A percentile compares a stretch with the other conserved stretches of the same genome.
These are phyloP conservation scores for Ampelocalamus luodianensis DNA, from an alignment of 176 grass and related monocot species.

Conservation along the genomic window DNA sequence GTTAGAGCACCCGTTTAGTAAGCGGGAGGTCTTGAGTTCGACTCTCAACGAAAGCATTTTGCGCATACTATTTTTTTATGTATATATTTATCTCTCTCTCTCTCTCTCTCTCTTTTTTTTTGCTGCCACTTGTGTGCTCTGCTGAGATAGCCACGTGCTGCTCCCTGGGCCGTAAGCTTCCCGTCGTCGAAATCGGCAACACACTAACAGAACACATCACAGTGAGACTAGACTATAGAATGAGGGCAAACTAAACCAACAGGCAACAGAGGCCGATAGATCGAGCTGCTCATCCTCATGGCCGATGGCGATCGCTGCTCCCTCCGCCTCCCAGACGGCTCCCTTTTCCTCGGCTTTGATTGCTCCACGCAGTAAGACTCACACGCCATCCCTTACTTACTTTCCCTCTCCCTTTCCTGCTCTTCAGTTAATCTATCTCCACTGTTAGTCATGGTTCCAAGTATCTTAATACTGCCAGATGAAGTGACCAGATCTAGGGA, in stretches of 20 bases:
- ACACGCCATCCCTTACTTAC: not conserved
- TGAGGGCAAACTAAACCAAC: too few relatives aligned
- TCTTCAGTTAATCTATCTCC: too few relatives aligned
- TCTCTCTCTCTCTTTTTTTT: not conserved
- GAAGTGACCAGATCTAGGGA: too few relatives aligned
- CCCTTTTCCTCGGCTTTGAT: conserved; percentile 85
- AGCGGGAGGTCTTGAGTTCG: conserved; percentile 94
- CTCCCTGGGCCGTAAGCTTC: not conserved
- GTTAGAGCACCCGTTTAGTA: conserved; percentile 99
- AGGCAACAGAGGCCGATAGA: too few relatives aligned
- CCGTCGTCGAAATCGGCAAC: not conserved
- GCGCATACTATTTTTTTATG: not conserved
- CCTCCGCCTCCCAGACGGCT: conserved; percentile 45
- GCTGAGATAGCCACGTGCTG: not conserved
- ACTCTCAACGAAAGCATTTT: too few relatives aligned
- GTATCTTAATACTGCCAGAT: too few relatives aligned
- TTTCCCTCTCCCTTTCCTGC: too few relatives aligned
- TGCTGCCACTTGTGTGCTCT: too few relatives aligned
- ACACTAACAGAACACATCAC: not conserved
- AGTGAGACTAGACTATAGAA: too few relatives aligned
- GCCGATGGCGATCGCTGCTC: not conserved
- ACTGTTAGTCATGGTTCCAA: too few relatives aligned
- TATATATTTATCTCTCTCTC: too few relatives aligned
- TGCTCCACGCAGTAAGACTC: conserved; percentile 81
- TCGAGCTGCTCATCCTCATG: conserved; percentile 20